Conservation (phyloP, 2,329 filamentous ascomycete genomes). For the Paraphaeosphaeria minitans region DNA sequence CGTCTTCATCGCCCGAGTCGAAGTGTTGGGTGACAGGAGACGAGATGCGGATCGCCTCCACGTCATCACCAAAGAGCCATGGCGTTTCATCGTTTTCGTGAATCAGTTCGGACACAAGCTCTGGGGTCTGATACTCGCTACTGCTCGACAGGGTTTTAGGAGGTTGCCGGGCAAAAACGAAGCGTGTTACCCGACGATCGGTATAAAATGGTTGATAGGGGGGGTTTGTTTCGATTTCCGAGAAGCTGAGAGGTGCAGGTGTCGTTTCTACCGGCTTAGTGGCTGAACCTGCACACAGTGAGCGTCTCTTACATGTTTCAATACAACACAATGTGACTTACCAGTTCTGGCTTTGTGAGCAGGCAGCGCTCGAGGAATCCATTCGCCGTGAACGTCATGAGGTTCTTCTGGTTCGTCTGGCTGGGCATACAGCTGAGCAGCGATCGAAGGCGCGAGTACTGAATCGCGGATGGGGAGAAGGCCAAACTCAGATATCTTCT, state of each 20-base stretch:
- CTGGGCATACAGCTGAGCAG: conserved; percentile 37
- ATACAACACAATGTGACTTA: background rate
- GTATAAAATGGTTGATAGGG: conserved; percentile 97
- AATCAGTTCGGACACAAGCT: conserved; percentile 37
- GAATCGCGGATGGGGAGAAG: conserved; percentile 68
- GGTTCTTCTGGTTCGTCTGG: conserved; percentile 30
- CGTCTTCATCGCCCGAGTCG: conserved; percentile 43
- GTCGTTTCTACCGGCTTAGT: conserved; percentile 18
- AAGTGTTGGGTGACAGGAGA: conserved; percentile 45
- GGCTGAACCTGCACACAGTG: background rate
- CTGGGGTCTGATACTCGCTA: conserved; percentile 32
- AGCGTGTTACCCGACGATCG: conserved; percentile 80
- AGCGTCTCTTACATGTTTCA: background rate
- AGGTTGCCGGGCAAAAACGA: conserved; percentile 61
- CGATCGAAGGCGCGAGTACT: conserved; percentile 42
- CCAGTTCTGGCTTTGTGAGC: conserved; percentile 25
- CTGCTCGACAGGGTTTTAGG: conserved; percentile 26
- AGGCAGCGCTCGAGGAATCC: conserved; percentile 40
- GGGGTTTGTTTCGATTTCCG: conserved; percentile 93
- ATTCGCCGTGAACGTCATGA: conserved; percentile 40
- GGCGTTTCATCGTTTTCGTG: conserved; percentile 40
- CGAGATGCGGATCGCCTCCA: conserved; percentile 55
- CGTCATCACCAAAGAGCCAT: conserved; percentile 61
- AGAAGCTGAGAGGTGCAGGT: conserved; percentile 64
- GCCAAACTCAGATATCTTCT: conserved; percentile 69